phyloP scores from a whole-genome alignment of 768 basidiomycete genomes.

The Panaeolus cyanescens region DNA sequence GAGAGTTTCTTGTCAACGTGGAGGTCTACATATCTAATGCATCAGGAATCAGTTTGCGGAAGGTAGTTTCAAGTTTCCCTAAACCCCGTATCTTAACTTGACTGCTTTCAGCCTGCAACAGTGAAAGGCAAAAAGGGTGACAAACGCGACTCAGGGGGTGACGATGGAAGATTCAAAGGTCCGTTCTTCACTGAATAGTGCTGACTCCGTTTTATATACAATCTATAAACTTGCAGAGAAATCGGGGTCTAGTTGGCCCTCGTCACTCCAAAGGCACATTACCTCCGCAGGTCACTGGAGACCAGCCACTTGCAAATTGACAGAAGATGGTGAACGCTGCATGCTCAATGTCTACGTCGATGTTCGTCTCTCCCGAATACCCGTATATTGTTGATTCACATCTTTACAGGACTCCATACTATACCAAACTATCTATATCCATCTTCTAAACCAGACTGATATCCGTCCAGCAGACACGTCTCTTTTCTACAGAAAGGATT shows the following conservation, averaged over 20 bases:
- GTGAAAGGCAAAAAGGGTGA: constrained; percentile 54
- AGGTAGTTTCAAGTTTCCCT: constrained; percentile 41
- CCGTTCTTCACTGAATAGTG: constrained; percentile 7
- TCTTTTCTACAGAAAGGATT: constrained; percentile 75
- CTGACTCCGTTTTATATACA: not conserved
- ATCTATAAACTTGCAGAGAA: constrained; percentile 52
- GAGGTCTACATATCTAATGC: constrained; percentile 63
- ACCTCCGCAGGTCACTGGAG: constrained; percentile 67
- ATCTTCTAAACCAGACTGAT: constrained; percentile 77
- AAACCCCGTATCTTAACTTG: constrained; percentile 8
- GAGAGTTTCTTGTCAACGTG: constrained; percentile 62
- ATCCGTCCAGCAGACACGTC: constrained; percentile 78
- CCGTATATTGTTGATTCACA: constrained; percentile 1
- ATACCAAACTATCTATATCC: constrained; percentile 73
- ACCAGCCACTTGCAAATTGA: constrained; percentile 68
- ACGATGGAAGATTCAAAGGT: constrained; percentile 68
- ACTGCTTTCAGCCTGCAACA: constrained; percentile 36
- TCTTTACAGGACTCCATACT: constrained; percentile 64
- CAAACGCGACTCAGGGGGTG: constrained; percentile 48
- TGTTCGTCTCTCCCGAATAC: constrained; percentile 39
- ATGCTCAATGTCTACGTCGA: constrained; percentile 76
- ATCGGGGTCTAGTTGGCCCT: constrained; percentile 69
- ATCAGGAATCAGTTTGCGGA: constrained; percentile 52
- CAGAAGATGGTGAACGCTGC: constrained; percentile 68
- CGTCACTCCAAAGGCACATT: constrained; percentile 54